These are phyloP conservation scores for Hypomyces perniciosus DNA, from an alignment of 2,329 filamentous ascomycete genomes.

Conservation along the genomic window DNA sequence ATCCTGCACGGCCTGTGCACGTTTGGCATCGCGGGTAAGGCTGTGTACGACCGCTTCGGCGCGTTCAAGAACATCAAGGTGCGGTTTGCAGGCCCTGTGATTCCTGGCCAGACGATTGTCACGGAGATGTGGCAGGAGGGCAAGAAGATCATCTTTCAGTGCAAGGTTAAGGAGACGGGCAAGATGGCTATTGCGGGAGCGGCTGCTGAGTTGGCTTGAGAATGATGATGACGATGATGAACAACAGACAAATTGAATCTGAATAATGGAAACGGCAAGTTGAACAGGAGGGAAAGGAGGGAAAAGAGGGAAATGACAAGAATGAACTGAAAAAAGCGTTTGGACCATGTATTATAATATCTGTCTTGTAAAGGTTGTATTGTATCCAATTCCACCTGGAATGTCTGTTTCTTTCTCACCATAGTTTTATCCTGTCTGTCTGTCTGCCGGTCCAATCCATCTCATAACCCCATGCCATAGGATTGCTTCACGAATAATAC, in stretches of 20 bases:
- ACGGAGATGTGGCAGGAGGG: conserved; percentile 95
- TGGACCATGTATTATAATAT: neutral
- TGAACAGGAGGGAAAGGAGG: neutral
- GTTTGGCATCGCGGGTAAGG: conserved; percentile 87
- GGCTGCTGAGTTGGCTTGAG: conserved; percentile 62
- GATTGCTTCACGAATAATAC: neutral
- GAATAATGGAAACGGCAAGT: neutral
- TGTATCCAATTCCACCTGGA: neutral
- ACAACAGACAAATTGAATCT: neutral
- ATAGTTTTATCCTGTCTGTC: neutral
- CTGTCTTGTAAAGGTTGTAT: neutral
- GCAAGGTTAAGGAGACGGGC: conserved; percentile 85
- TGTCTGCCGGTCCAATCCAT: no score
- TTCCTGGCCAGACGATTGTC: conserved; percentile 81
- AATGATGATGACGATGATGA: neutral
- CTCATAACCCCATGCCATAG: neutral
- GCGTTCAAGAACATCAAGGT: conserved; percentile 88
- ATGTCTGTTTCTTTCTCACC: neutral
- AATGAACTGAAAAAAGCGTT: neutral
- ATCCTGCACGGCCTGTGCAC: conserved; percentile 97
- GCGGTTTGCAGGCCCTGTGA: conserved; percentile 76
- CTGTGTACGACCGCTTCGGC: conserved; percentile 77
- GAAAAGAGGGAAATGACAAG: neutral
- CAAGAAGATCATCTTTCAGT: conserved; percentile 74
- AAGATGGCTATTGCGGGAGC: conserved; percentile 80